Base-by-base conservation (phyloP, 352 stramenopile genomes). In the Globisporangium spinosum region DNA sequence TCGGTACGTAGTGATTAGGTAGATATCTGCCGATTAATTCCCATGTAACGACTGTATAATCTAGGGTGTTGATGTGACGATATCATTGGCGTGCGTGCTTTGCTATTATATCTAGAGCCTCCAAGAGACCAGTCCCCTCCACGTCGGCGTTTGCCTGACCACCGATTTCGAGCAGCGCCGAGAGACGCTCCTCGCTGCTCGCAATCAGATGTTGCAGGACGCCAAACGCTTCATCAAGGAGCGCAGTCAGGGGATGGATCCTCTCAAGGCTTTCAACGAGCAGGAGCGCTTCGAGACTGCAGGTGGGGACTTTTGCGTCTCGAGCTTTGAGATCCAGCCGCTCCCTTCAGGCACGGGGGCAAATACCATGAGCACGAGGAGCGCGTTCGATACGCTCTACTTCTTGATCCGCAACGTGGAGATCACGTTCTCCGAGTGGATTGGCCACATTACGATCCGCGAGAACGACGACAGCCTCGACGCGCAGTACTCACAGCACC, bases 361-460 rank as follows among this genome's bases (percentile, higher is more conserved):
- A 2, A 61, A 70, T 9, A 71, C 62, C 23, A 60, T 73, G 1
- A 72, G 70, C 0, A 69, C 85, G 32, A 67, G 71, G 29, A 69
- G 72, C 9, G 70, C 83, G 3, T 69, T 78, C 34, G 69, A 82
- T 8, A 74, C 81, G n/a, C 64, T 83, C 4, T 69, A 68, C 34
- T 75, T 76, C 17, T 76, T 74, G 32, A 72, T 73, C 17, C 76
- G 72, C 38, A 87, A 87, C 55, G 61, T 82, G 8, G 81, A 89
- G 70, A 86, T 89, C 70, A 86, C 76, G 57, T 80, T 87, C 61
- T 83, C 81, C 9, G 81, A 89, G 64, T 61, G 49, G 47, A 34
- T 59, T 32, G 53, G 62, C 22, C 62, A 59, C 62, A 59, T 67
- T 22, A 67, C 62, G 3, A 23, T 67, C n/a, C 53, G 49, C 22